Conservation (phyloP, 2,329 filamentous ascomycete species). For the Alternaria brassicae region DNA sequence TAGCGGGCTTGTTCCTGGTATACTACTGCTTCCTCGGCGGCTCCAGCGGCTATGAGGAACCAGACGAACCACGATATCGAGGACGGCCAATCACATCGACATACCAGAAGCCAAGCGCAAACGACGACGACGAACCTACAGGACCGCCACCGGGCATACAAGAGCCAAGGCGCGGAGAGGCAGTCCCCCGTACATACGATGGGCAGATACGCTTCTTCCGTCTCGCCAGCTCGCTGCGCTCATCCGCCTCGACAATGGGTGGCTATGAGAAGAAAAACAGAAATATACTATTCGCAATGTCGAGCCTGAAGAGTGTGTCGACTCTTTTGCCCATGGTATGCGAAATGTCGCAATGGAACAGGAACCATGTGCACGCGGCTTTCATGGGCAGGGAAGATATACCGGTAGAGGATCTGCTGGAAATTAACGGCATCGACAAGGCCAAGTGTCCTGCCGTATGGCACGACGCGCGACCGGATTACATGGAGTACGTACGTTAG, state of each 20-base stretch:
- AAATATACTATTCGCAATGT: conserved; percentile 81
- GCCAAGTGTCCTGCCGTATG: conserved; percentile 69
- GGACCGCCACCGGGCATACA: conserved; percentile 40
- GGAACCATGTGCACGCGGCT: conserved; percentile 81
- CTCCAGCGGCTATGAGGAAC: conserved; percentile 1
- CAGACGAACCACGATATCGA: conserved; percentile 1
- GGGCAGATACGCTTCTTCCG: conserved; percentile 73
- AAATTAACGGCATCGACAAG: conserved; percentile 79
- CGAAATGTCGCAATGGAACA: conserved; percentile 74
- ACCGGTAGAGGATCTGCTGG: conserved; percentile 70
- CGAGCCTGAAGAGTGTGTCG: conserved; percentile 75
- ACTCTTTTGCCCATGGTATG: conserved; percentile 82
- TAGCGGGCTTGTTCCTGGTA: conserved; percentile 57
- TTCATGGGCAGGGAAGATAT: conserved; percentile 78
- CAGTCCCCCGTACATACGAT: conserved; percentile 59
- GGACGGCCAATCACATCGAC: conserved; percentile 14
- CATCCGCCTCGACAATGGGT: conserved; percentile 59
- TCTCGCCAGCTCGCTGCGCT: conserved; percentile 69
- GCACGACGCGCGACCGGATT: conserved; percentile 80
- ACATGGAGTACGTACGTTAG: conserved; percentile 55
- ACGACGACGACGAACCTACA: conserved; percentile 24
- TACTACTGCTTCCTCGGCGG: conserved; percentile 66
- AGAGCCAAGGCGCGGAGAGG: conserved; percentile 23
- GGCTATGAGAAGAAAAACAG: conserved; percentile 64
- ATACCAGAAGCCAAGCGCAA: conserved; percentile 15